Evolutionary conservation across 495 filamentous ascomycete genomes (phyloP).

Genomic region (Margaritispora aquatica): DNA sequence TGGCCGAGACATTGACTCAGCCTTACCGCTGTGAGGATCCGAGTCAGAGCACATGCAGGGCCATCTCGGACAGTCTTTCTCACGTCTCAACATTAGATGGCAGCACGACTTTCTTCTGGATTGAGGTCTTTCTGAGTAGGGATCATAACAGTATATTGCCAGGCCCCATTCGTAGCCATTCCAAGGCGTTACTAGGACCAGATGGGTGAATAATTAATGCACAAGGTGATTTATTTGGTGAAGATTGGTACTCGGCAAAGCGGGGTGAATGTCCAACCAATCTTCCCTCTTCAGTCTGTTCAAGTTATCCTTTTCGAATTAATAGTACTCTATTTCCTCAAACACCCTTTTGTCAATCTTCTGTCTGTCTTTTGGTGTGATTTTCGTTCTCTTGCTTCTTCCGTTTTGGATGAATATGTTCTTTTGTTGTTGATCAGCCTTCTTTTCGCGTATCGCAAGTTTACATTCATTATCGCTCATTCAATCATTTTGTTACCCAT

Average conservation of each 20-base stretch:
- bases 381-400: background rate
- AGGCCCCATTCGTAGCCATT: background rate
- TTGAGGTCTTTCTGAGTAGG: background rate
- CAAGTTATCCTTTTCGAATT: background rate
- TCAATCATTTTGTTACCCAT: too few relatives aligned
- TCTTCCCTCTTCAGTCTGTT: background rate
- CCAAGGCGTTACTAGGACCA: background rate
- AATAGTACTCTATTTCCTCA: background rate
- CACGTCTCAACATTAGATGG: conserved; percentile 4
- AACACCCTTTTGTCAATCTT: background rate
- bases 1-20: background rate
- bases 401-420: background rate
- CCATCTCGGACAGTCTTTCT: background rate
- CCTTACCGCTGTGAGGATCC: background rate
- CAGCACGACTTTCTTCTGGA: background rate
- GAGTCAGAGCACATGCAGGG: background rate
- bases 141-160: too few relatives aligned
- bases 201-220: background rate
- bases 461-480: background rate
- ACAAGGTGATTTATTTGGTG: background rate
- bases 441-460: background rate
- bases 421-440: background rate
- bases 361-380: background rate
- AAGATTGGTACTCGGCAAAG: background rate
- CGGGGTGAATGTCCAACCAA: background rate